Evolutionary conservation across 163 green algal species (phyloP).

Genomic region (Scenedesmus sp.): DNA sequence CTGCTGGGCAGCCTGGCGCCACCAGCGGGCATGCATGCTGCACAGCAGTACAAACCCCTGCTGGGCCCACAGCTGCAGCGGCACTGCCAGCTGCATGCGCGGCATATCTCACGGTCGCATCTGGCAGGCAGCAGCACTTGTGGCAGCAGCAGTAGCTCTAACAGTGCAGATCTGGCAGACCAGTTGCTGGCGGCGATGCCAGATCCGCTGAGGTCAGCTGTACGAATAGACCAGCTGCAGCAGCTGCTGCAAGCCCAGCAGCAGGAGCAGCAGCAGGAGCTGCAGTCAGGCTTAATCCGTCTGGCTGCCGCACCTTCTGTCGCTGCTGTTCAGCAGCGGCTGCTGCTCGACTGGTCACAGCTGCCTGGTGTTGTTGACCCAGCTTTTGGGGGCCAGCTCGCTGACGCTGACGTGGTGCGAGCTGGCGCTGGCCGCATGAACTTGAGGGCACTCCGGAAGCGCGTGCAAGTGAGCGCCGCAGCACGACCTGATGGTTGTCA

Average conservation of each 20-base stretch:
- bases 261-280: not conserved
- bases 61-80: not conserved
- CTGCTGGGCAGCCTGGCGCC: slow-evolving; percentile 15
- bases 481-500: too few relatives aligned
- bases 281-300: not conserved
- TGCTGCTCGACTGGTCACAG: slow-evolving; percentile 47
- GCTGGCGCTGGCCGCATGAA: slow-evolving; percentile 38
- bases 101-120: too few relatives aligned
- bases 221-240: not conserved
- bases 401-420: slow-evolving; percentile 38
- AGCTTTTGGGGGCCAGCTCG: slow-evolving; percentile 47
- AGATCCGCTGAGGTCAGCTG: not conserved
- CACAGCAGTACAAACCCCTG: slow-evolving; percentile 38
- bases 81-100: too few relatives aligned
- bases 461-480: slow-evolving; percentile 32
- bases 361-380: slow-evolving; percentile 43
- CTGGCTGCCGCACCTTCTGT: slow-evolving; percentile 3
- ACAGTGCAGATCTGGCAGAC: not conserved
- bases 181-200: not conserved
- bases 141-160: not conserved
- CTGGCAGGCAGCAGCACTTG: not conserved
- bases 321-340: not conserved
- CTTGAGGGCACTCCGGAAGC: slow-evolving; percentile 42
- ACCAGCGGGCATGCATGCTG: slow-evolving; percentile 11
- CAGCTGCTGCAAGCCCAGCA: not conserved